Base-by-base conservation (phyloP, 2,329 filamentous ascomycete species). In the Aschersonia sp. region DNA sequence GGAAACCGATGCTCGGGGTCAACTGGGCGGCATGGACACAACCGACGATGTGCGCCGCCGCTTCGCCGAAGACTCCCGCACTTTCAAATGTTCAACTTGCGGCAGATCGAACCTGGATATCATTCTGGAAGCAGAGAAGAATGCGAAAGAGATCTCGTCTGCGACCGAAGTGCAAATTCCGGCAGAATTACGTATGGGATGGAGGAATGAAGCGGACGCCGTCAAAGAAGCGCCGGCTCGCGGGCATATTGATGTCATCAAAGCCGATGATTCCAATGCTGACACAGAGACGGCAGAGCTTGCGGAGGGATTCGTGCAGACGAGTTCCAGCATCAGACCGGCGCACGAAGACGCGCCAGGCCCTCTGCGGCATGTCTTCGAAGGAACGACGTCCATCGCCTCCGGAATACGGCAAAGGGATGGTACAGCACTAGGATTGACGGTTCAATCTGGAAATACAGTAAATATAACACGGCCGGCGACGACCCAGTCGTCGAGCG, bases 11-110 rank as follows among this genome's bases (percentile, higher is more conserved):
- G 81, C 85, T 7, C 79, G 78, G 56, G 92, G 92, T 1, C 92
- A 97, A 68, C 71, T 98, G 1, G 92, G 92, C 10, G 92, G 92
- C 0, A 71, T 97, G 57, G 89, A 96, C 54, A 83, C 83, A 4
- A 77, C 70, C 30, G 80, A 83, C 14, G 73, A 71, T 5, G 78
- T 85, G 46, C 71, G 90, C 47, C 73, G 73, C 56, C 69, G 76
- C 43, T 75, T 92, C 56, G 92, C 92, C 5, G 68, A 60, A 44
- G 78, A 83, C 57, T 87, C 81, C 51, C 64, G 64, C 1, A 59
- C 55, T 0, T 96, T 81, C 75, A 75, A 67, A 47, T 97, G 92
- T 64, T 60, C 70, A 0, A 73, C 69, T 0, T 97, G 90, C 61
- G 80, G 66, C 14, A 81, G 75, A 65, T 75, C 70, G 8, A 94